phyloP scores from a whole-genome alignment of 2,329 filamentous ascomycete species.

The Colletotrichum lentis region DNA sequence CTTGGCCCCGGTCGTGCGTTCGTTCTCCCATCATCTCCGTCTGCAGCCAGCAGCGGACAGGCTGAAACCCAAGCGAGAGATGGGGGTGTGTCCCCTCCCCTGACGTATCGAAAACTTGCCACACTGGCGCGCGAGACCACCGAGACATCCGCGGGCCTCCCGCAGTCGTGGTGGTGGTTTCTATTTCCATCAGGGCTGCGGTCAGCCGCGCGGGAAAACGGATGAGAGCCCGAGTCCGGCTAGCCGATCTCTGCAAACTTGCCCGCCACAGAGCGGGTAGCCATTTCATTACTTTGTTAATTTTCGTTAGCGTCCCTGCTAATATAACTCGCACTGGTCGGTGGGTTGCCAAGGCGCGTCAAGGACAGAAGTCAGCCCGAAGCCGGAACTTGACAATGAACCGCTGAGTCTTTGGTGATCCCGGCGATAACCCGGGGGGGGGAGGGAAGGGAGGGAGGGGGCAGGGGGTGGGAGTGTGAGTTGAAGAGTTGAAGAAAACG shows the following conservation, averaged over 20 bases:
- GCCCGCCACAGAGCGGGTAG: not conserved
- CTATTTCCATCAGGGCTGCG: constrained; percentile 12
- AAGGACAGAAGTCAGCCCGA: not conserved
- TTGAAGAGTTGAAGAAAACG: too few relatives aligned
- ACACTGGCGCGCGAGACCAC: constrained; percentile 13
- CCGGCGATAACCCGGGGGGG: too few relatives aligned
- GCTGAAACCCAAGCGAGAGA: constrained; percentile 18
- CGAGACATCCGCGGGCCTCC: constrained; percentile 4
- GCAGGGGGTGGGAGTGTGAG: too few relatives aligned
- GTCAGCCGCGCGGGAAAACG: constrained; percentile 16
- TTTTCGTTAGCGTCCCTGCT: constrained; percentile 2
- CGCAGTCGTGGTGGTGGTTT: constrained; percentile 16
- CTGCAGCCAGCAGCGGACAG: not conserved
- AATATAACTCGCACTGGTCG: not conserved
- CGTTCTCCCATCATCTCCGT: not conserved
- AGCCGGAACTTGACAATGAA: not conserved
- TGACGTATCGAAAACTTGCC: not conserved
- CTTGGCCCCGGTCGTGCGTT: constrained; percentile 25
- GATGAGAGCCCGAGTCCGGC: not conserved
- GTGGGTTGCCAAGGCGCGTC: not conserved
- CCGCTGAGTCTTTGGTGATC: too few relatives aligned
- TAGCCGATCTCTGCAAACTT: constrained; percentile 14
- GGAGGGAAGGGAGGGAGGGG: too few relatives aligned
- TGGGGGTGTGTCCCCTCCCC: not conserved
- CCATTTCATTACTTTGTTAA: constrained; percentile 15